Percentiles rank a stretch among this genome's conserved stretches.
Evolutionary conservation across 169 alveolate species (phyloP).

Genomic region (Babesia sp.): DNA sequence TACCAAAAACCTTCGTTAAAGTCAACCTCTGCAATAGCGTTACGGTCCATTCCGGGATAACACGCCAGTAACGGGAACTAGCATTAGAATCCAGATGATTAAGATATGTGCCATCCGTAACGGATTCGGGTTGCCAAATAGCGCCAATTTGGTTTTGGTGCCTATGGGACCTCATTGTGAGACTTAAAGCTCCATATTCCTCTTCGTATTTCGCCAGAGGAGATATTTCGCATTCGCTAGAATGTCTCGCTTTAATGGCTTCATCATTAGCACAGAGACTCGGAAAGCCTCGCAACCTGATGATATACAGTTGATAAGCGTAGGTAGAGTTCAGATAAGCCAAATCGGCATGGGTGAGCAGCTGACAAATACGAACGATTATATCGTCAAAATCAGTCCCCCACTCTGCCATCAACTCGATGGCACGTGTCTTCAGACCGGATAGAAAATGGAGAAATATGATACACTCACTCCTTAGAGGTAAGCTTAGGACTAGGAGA

Average conservation of each 20-base stretch:
- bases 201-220: not conserved
- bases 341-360: not conserved
- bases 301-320: constrained; percentile 19
- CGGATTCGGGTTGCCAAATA: not conserved
- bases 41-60: constrained; percentile 20
- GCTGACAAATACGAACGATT: constrained; percentile 7
- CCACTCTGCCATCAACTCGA: constrained; percentile 3
- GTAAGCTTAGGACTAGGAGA: not conserved
- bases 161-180: not conserved
- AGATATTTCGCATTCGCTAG: not conserved
- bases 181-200: not conserved
- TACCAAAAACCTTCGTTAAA: not conserved
- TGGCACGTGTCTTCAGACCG: constrained; percentile 25
- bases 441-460: constrained; percentile 18
- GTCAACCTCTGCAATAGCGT: constrained; percentile 3
- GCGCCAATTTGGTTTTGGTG: too few species aligned
- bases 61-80: not conserved
- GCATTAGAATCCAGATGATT: not conserved
- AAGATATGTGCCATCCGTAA: not conserved
- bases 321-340: constrained; percentile 8
- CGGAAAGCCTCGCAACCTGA: constrained; percentile 20
- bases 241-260: not conserved
- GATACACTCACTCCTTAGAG: constrained; percentile 26
- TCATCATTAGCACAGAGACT: not conserved
- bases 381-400: not conserved